Evolutionary conservation across 495 filamentous ascomycete species (phyloP).

Genomic region (Cercophora samala): DNA sequence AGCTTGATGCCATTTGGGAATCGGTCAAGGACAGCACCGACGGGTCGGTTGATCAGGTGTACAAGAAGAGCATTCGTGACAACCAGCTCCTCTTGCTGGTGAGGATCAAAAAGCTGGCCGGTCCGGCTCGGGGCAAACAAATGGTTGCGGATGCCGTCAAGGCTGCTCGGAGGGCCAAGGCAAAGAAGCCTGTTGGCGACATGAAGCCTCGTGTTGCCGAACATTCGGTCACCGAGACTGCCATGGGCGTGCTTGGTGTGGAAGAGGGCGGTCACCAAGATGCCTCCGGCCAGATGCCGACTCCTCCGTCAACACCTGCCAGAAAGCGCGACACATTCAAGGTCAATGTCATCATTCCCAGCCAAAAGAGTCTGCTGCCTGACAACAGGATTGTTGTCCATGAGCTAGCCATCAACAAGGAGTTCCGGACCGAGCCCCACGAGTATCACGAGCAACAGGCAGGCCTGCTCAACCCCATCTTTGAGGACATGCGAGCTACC

Average conservation of each 20-base stretch:
- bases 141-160: slow-evolving; percentile 80
- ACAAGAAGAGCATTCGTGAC: slow-evolving; percentile 86
- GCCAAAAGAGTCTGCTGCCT: slow-evolving; percentile 57
- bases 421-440: slow-evolving; percentile 58
- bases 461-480: slow-evolving; percentile 60
- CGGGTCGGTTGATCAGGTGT: slow-evolving; percentile 82
- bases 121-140: slow-evolving; percentile 73
- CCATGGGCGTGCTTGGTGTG: slow-evolving; percentile 38
- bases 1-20: slow-evolving; percentile 93
- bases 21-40: slow-evolving; percentile 88
- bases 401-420: slow-evolving; percentile 86
- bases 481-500: slow-evolving; percentile 70
- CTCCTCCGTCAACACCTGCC: slow-evolving; percentile 42
- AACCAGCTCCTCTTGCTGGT: slow-evolving; percentile 89
- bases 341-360: slow-evolving; percentile 40
- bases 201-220: slow-evolving; percentile 62
- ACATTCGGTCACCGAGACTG: slow-evolving; percentile 35
- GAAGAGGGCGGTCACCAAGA: slow-evolving; percentile 31
- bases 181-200: slow-evolving; percentile 68
- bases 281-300: slow-evolving; percentile 40
- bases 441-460: slow-evolving; percentile 51
- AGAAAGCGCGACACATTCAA: slow-evolving; percentile 36
- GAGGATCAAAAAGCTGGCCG: slow-evolving; percentile 83
- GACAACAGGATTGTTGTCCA: slow-evolving; percentile 84
- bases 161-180: slow-evolving; percentile 67